phyloP scores from a whole-genome alignment of 2,329 filamentous ascomycete species.

The Monilinia laxa region DNA sequence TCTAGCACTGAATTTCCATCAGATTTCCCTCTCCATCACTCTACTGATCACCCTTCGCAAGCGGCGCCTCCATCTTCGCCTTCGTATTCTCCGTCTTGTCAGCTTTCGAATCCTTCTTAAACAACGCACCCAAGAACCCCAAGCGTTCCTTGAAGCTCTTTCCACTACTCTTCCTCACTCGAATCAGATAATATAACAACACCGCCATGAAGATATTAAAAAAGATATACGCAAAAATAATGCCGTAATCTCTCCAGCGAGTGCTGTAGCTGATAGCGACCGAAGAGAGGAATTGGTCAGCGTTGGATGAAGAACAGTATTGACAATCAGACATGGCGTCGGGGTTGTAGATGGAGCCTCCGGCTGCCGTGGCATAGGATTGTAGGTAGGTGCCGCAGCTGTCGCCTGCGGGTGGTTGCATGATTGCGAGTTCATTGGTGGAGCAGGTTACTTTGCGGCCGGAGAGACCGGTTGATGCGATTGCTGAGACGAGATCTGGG shows the following conservation, averaged over 20 bases:
- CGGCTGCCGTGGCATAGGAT: slow-evolving; percentile 48
- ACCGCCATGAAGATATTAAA: slow-evolving; percentile 57
- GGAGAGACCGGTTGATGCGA: slow-evolving; percentile 69
- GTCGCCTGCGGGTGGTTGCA: slow-evolving; percentile 57
- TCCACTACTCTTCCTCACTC: slow-evolving; percentile 38
- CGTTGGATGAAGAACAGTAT: slow-evolving; percentile 57
- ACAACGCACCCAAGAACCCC: slow-evolving; percentile 23
- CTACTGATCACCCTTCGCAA: slow-evolving; percentile 21
- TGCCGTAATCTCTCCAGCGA: slow-evolving; percentile 67
- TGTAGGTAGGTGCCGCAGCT: slow-evolving; percentile 62
- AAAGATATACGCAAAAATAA: slow-evolving; percentile 57
- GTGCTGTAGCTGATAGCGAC: slow-evolving; percentile 55
- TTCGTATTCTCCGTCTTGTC: slow-evolving; percentile 32
- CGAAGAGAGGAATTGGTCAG: slow-evolving; percentile 51
- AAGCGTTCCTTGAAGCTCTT: slow-evolving; percentile 27
- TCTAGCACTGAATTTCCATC: too few relatives aligned
- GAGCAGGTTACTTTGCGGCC: slow-evolving; percentile 66
- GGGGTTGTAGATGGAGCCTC: slow-evolving; percentile 55
- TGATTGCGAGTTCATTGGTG: slow-evolving; percentile 63
- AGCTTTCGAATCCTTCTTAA: slow-evolving; percentile 28
- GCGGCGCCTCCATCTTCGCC: slow-evolving; percentile 24
- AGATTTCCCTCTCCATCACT: too few relatives aligned
- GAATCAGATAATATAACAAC: slow-evolving; percentile 52
- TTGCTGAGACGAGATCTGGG: slow-evolving; percentile 70
- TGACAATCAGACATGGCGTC: slow-evolving; percentile 51